Percentiles rank a stretch among this genome's conserved stretches.
Conservation (phyloP, 1,139 yeast species). For the Entelexis paramagnoliae region DNA sequence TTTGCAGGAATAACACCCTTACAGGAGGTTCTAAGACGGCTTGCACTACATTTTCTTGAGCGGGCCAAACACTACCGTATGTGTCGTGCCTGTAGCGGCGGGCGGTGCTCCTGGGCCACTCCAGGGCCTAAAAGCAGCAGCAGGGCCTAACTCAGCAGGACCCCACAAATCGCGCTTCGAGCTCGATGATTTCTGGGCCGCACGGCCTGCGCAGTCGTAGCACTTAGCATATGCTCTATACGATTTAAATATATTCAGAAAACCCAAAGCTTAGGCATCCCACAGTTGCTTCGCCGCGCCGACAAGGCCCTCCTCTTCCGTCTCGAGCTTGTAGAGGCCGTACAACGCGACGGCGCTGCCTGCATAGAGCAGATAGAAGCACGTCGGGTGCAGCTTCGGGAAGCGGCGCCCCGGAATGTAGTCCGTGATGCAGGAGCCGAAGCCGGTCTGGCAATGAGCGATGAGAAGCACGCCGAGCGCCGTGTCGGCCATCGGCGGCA, state of each 20-base stretch:
- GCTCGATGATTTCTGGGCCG: too few species aligned
- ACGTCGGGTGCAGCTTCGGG: constrained; percentile 57
- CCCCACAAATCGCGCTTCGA: too few species aligned
- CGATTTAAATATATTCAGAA: not conserved
- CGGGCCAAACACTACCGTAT: too few species aligned
- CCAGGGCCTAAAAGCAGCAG: too few species aligned
- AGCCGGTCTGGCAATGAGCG: constrained; percentile 70
- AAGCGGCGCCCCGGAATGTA: constrained; percentile 79
- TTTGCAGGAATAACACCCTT: too few species aligned
- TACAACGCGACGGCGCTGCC: constrained; percentile 67
- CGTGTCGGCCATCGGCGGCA: constrained; percentile 62
- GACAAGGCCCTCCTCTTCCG: constrained; percentile 53
- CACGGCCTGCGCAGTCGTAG: too few species aligned
- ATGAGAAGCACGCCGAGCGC: constrained; percentile 51
- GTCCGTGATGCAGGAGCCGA: constrained; percentile 78
- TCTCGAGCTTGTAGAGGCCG: constrained; percentile 76
- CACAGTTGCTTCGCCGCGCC: constrained; percentile 36
- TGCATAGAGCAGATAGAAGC: constrained; percentile 52
- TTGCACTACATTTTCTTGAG: too few species aligned
- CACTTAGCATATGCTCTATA: not conserved
- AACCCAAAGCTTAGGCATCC: constrained; percentile 31
- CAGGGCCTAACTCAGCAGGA: too few species aligned
- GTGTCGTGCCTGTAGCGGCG: too few species aligned
- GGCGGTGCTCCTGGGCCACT: too few species aligned
- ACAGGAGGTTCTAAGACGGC: too few species aligned